Evolutionary conservation across 2,329 filamentous ascomycete genomes (phyloP).

Genomic region (Metarhizium rileyi): DNA sequence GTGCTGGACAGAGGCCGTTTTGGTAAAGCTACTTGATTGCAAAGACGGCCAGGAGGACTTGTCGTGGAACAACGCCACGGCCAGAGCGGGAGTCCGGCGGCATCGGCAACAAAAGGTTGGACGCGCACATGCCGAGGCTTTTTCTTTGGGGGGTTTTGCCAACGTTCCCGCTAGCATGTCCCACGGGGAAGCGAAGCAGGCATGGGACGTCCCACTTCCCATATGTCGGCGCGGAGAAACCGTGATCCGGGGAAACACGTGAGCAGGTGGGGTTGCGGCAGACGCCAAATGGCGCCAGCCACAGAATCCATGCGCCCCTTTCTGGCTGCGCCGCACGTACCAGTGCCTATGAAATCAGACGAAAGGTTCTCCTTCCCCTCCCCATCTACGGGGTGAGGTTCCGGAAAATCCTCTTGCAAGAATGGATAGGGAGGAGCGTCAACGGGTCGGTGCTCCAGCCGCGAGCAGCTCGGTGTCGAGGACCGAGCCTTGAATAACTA

Average conservation of each 20-base stretch:
- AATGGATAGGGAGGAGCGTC: not conserved
- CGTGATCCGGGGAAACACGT: not conserved
- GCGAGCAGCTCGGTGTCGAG: constrained; percentile 1
- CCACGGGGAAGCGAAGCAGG: constrained; percentile 2
- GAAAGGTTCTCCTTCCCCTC: too few species aligned
- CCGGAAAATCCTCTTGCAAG: constrained; percentile 27
- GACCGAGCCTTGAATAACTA: constrained; percentile 2
- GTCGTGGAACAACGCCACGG: too few species aligned
- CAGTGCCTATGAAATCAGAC: too few species aligned
- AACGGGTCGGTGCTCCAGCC: not conserved
- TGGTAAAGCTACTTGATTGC: too few species aligned
- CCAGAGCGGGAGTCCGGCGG: not conserved
- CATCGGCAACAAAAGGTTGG: not conserved
- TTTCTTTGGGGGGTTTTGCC: not conserved
- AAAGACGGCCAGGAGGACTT: too few species aligned
- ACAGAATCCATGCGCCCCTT: too few species aligned
- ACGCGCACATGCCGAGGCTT: constrained; percentile 4
- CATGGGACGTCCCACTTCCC: too few species aligned
- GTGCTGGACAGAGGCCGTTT: too few species aligned
- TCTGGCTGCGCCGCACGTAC: too few species aligned
- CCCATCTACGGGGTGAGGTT: too few species aligned
- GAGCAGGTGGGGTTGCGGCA: not conserved
- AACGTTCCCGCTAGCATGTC: not conserved
- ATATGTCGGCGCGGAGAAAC: constrained; percentile 6
- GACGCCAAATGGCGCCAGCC: not conserved